These are phyloP conservation scores for Geotrichum cucujoidarum DNA, from an alignment of 1,139 yeast species.

Conservation along the genomic window DNA sequence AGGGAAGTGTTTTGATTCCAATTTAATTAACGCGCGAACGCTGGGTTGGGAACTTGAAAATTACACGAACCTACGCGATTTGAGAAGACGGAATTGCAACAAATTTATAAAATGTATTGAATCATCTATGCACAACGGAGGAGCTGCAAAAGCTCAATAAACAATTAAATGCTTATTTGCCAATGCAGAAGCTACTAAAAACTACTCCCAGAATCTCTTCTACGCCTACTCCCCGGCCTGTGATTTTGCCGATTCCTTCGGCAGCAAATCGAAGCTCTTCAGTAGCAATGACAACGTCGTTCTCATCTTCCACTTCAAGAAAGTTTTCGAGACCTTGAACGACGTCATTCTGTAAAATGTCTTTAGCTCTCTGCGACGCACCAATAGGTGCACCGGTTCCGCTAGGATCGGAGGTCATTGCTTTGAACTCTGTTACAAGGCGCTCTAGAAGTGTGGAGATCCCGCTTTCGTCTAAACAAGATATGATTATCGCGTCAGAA, in stretches of 20 bases:
- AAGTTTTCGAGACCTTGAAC: constrained; percentile 66
- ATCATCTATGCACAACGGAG: no score
- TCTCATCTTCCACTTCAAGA: constrained; percentile 43
- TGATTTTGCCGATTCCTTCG: constrained; percentile 85
- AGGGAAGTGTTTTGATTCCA: no score
- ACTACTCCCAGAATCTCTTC: constrained; percentile 91
- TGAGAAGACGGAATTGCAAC: no score
- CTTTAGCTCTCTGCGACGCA: constrained; percentile 71
- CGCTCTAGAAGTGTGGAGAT: constrained; percentile 42
- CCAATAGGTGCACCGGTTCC: constrained; percentile 36
- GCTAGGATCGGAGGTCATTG: constrained; percentile 30
- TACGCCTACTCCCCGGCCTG: constrained; percentile 83
- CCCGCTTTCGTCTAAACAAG: constrained; percentile 61
- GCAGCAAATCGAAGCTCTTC: constrained; percentile 71
- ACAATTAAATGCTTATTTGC: constrained; percentile 57
- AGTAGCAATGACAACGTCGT: constrained; percentile 76
- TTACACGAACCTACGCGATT: no score
- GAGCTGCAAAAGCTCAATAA: no score
- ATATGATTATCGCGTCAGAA: constrained; percentile 45
- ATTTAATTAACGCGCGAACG: no score
- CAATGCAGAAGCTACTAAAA: constrained; percentile 88
- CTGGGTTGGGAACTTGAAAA: no score
- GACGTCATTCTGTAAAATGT: constrained; percentile 67
- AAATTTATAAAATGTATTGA: no score
- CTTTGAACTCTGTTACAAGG: constrained; percentile 46